Evolutionary conservation across 257 asterid genomes (phyloP), one percentile per base, ranked within the genome.

Genomic region (Coffea canephora): DNA sequence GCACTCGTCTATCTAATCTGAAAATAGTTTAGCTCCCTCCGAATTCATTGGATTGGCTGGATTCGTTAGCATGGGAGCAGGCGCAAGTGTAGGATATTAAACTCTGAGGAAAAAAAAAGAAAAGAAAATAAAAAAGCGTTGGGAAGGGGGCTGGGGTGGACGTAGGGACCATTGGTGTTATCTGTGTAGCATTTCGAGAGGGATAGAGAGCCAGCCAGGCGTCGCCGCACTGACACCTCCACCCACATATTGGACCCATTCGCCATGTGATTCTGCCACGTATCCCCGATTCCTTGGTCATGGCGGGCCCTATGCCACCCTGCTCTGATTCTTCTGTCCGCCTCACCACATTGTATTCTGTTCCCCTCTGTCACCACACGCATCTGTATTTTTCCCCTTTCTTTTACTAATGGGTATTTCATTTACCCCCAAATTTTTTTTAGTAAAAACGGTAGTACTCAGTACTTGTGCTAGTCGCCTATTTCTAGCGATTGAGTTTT

Each of bases 211-310:
- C 8, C 10, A 8, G 11, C 1, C 3, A 39, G 18, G 54, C 25
- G 69, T n/a, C 70, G 81, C 77, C 36, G 82, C 36, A 70, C 19
- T 70, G 77, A 27, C 83, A 80, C 75, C 75, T 80, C 75, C 46
- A 65, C 74, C 67, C 57, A 3, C 14, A 36, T 5, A 6, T 39
- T 0, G 84, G 81, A 52, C 73, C 84, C 59, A 16, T 2, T 6
- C 68, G 69, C 75, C 81, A 77, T 73, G 61, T 49, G 52, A 39
- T 76, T 48, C 68, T 76, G 78, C 84, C 81, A 77, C 78, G 81
- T 82, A 25, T 82, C 34, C 39, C 7, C 41, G 16, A 62, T 8
- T 21, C 68, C 67, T 67, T 74, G 52, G 71, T 80, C 71, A 52
- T 45, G 3, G 62, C 65, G 79, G 79, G 59, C 80, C 77, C 77